Conservation (phyloP, 163 green algal genomes). For the Scenedesmus sp. region DNA sequence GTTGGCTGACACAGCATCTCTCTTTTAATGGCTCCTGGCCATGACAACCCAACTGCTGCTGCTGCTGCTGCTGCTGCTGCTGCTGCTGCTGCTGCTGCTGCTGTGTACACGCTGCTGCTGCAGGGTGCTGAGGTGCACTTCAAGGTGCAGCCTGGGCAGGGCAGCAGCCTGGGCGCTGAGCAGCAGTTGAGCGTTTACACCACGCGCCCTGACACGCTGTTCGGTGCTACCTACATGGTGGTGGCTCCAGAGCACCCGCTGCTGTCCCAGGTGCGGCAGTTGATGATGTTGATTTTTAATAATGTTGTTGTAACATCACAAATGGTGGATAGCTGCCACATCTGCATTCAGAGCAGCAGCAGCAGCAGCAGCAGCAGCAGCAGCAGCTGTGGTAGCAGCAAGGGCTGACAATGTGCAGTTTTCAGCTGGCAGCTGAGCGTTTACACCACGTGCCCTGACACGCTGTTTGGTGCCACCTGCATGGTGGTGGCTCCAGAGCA, state of each 20-base stretch:
- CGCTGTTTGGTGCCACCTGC: constrained; percentile 97
- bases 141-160: constrained; percentile 54
- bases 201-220: constrained; percentile 94
- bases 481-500: constrained; percentile 98
- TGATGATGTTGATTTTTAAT: background rate
- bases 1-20: too few relatives aligned
- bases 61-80: too few relatives aligned
- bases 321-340: background rate
- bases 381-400: constrained; percentile 59
- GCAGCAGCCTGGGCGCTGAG: constrained; percentile 74
- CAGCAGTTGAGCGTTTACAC: constrained; percentile 80
- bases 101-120: background rate
- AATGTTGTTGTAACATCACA: too few relatives aligned
- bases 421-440: constrained; percentile 83
- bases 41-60: too few relatives aligned
- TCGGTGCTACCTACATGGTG: constrained; percentile 98
- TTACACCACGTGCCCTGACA: constrained; percentile 89
- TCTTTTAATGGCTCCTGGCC: too few relatives aligned
- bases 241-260: constrained; percentile 97
- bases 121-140: constrained; percentile 81
- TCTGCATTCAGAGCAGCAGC: background rate
- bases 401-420: constrained; percentile 73
- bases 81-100: too few relatives aligned
- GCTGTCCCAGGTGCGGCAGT: constrained; percentile 52
- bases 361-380: background rate